These are phyloP conservation scores for Helenozyma rhizophorensis DNA, from an alignment of 805 yeast genomes.

Conservation along the genomic window DNA sequence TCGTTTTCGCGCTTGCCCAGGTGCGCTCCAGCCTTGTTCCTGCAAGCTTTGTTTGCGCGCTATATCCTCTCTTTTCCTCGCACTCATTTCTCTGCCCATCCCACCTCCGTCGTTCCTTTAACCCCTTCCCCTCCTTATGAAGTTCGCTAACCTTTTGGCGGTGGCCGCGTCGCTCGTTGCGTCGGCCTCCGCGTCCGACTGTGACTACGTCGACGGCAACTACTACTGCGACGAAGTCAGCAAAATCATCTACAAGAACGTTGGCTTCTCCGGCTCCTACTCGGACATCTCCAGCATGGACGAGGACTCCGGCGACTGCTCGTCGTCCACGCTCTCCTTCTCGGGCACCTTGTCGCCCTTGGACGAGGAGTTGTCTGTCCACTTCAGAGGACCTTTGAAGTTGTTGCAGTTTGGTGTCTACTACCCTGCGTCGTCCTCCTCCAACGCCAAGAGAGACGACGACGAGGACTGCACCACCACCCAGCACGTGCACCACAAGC, in stretches of 20 bases:
- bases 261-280: constrained; percentile 86
- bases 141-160: constrained; percentile 13
- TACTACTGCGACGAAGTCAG: constrained; percentile 73
- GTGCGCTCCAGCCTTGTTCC: too few relatives aligned
- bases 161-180: constrained; percentile 14
- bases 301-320: constrained; percentile 63
- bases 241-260: constrained; percentile 62
- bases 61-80: constrained; percentile 3
- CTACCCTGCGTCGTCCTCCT: constrained; percentile 51
- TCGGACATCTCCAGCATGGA: constrained; percentile 77
- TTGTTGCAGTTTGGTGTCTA: constrained; percentile 87
- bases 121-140: constrained; percentile 8
- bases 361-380: constrained; percentile 82
- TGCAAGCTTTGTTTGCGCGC: too few relatives aligned
- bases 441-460: constrained; percentile 41
- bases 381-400: constrained; percentile 85
- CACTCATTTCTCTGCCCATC: constrained; percentile 9
- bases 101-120: constrained; percentile 13
- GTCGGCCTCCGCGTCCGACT: constrained; percentile 30
- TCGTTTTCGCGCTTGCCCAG: too few relatives aligned
- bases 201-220: constrained; percentile 61
- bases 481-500: constrained; percentile 40
- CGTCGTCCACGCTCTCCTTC: constrained; percentile 53
- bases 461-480: constrained; percentile 45
- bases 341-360: constrained; percentile 74